phyloP scores from a whole-genome alignment of 352 stramenopile species.

The Pythium utonaiense region DNA sequence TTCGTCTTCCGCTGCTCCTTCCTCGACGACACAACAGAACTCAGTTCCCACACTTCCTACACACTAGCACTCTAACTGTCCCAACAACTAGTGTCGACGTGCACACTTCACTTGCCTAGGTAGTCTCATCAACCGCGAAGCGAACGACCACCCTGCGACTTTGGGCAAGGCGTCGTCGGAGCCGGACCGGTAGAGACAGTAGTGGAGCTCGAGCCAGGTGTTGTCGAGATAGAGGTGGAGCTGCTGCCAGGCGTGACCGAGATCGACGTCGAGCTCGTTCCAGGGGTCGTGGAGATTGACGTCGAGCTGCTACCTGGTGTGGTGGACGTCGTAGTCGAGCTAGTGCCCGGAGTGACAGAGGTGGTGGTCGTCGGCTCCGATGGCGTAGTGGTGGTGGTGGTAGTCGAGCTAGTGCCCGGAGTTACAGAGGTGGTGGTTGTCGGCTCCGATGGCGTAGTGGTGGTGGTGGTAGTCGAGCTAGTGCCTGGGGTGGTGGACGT shows the following conservation, averaged over 20 bases:
- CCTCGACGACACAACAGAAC: background rate
- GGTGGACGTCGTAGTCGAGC: background rate
- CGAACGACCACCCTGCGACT: background rate
- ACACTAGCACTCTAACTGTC: no score
- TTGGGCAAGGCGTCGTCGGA: background rate
- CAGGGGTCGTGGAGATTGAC: background rate
- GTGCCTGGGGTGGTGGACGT: background rate
- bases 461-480: background rate
- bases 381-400: background rate
- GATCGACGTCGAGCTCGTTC: background rate
- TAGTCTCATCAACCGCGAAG: background rate
- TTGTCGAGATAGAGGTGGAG: background rate
- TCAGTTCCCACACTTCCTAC: background rate
- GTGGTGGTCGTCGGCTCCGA: background rate
- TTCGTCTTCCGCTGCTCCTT: background rate
- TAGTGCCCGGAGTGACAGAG: background rate
- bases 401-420: background rate
- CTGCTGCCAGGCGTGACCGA: background rate
- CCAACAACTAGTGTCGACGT: no score
- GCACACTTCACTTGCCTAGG: background rate
- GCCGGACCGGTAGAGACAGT: background rate
- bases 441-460: background rate
- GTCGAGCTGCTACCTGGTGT: background rate
- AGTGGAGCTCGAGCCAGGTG: background rate
- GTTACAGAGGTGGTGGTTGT: background rate